These are phyloP conservation scores for Neonectria hederae DNA, from an alignment of 2,329 filamentous ascomycete species.

Conservation along the genomic window DNA sequence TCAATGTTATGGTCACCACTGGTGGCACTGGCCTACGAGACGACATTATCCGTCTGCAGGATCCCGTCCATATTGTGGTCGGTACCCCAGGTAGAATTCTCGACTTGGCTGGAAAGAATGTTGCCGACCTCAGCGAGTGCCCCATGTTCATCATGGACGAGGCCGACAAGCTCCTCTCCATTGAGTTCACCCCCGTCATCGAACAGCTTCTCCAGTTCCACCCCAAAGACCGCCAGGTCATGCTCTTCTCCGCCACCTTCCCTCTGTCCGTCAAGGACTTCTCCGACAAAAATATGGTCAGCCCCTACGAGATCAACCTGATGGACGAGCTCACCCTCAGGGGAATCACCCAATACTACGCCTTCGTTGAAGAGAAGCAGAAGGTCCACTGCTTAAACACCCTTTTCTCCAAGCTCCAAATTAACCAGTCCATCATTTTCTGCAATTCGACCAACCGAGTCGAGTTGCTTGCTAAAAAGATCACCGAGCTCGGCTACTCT, in stretches of 20 bases:
- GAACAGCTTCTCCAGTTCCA: slow-evolving; percentile 96
- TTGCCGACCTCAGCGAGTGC: slow-evolving; percentile 95
- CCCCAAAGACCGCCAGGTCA: slow-evolving; percentile 96
- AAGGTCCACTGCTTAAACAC: slow-evolving; percentile 99
- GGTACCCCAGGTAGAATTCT: slow-evolving; percentile 96
- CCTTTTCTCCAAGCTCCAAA: slow-evolving; percentile 97
- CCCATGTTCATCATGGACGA: slow-evolving; percentile 99
- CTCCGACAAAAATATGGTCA: slow-evolving; percentile 97
- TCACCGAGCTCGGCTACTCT: slow-evolving; percentile 97
- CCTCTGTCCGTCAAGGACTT: slow-evolving; percentile 97
- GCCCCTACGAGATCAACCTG: slow-evolving; percentile 97
- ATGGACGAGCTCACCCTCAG: slow-evolving; percentile 99
- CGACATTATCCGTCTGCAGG: slow-evolving; percentile 93
- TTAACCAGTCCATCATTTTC: slow-evolving; percentile 99
- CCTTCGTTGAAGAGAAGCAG: slow-evolving; percentile 98
- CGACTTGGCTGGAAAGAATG: slow-evolving; percentile 94
- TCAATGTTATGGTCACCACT: slow-evolving; percentile 99
- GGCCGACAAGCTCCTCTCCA: slow-evolving; percentile 95
- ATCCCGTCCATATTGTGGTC: slow-evolving; percentile 96
- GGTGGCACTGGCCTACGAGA: slow-evolving; percentile 95
- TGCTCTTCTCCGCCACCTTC: slow-evolving; percentile 99
- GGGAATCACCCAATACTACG: slow-evolving; percentile 99
- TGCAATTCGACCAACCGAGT: slow-evolving; percentile 99
- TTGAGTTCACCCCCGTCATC: slow-evolving; percentile 96
- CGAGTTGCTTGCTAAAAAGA: slow-evolving; percentile 97